Evolutionary conservation across 176 grass and related monocot genomes (phyloP), one percentile per base, ranked within the genome.

Genomic region (Carex parvula): DNA sequence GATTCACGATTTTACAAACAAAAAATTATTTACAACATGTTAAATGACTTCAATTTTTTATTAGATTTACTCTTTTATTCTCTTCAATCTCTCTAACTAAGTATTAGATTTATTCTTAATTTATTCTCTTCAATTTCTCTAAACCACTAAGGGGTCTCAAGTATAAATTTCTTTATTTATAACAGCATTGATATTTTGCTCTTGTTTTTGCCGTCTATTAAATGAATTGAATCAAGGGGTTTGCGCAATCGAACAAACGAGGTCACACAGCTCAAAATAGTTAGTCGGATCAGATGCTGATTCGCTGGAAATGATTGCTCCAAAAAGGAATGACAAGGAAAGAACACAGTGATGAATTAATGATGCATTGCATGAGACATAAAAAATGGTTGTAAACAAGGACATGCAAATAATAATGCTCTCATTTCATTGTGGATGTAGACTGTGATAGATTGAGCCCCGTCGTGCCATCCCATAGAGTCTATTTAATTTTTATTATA

Each of bases 341-440:
- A 32, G 50, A 50, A 56, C 72, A 33, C 21, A 77, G 17, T 21
- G 13, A 50, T 50, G 46, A 50, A 50, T 50, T 50, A 50, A 50
- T 50, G 46, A 50, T 50, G 46, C 1, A 10, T 48, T 48, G 9
- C 9, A 50, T 12, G 9, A 10, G 10, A 50, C 44, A 9, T 46
- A 46, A 46, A 46, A 46, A 10, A 46, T 46, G 44, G 8, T 46
- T 46, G 44, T 46, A 10, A 75, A 75, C 46, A 75, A 20, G 21
- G 72, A 76, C 46, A 76, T 76, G 72, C 72, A 76, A 76, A 55
- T 75, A 26, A 76, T 55, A 8, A 55, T 56, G 48, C 73, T 56
- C 73, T 8, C 11, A 1, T 55, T 53, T 30, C 11, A 32, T 77
- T 55, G 13, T 32, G 48, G 73, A 1, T 30, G 44, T 76, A 55